Conservation (phyloP, 352 stramenopile species). For the Thraustochytrium striatum region DNA sequence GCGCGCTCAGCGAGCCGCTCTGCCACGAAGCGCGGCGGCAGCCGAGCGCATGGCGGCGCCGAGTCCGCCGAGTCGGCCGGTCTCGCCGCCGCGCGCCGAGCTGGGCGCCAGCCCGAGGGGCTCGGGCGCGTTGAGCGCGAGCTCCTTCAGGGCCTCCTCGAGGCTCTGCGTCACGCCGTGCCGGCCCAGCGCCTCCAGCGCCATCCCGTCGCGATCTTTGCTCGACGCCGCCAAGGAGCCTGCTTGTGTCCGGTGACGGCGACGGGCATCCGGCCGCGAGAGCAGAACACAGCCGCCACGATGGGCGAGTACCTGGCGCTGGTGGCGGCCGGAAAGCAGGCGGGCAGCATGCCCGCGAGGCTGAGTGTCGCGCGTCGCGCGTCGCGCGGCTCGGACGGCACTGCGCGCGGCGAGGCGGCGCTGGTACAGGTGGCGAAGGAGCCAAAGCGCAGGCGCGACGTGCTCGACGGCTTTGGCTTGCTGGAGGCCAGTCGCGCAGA, state of each 20-base stretch:
- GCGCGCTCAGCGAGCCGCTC: background rate
- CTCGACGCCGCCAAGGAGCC: background rate
- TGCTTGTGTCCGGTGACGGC: background rate
- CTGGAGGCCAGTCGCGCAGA: constrained; percentile 20
- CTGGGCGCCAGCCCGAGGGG: too few relatives aligned
- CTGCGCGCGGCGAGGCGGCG: background rate
- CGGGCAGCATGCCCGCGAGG: too few relatives aligned
- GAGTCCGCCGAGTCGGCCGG: background rate
- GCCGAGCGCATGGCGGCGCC: background rate
- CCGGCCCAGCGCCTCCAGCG: background rate
- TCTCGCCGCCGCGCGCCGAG: background rate
- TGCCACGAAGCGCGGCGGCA: background rate
- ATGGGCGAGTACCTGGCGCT: too few relatives aligned
- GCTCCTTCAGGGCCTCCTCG: constrained; percentile 5
- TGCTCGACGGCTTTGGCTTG: constrained; percentile 33
- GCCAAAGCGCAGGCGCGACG: background rate
- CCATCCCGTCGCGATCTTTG: background rate
- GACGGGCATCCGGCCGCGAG: background rate
- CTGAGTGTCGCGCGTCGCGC: background rate
- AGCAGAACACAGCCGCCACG: background rate
- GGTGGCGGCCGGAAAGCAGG: too few relatives aligned
- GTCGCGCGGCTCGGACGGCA: background rate
- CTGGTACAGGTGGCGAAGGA: background rate
- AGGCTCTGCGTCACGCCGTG: constrained; percentile 16
- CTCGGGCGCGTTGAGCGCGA: background rate